These are phyloP conservation scores for Bocquillonia castaneifolia DNA, from an alignment of 441 rosid genomes.

Conservation along the genomic window DNA sequence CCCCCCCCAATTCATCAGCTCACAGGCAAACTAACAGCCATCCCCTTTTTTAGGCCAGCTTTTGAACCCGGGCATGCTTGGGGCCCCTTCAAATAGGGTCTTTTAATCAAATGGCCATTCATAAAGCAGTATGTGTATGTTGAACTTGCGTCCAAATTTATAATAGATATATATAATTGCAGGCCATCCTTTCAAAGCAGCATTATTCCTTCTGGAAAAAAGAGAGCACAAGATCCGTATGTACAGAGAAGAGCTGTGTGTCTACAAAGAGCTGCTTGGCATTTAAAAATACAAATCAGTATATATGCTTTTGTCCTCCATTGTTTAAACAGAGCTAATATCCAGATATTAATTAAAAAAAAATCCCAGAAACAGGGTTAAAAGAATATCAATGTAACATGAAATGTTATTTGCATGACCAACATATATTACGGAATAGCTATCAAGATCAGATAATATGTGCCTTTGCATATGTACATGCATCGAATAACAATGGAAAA, in stretches of 20 bases:
- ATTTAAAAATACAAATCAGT: slow-evolving; percentile 16
- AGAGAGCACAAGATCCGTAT: slow-evolving; percentile 87
- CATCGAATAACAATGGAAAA: no score
- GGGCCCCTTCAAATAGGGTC: background rate
- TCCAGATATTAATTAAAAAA: background rate
- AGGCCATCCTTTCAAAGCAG: slow-evolving; percentile 9
- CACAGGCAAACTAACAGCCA: background rate
- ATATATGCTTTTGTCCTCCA: background rate
- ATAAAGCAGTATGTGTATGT: slow-evolving; percentile 13
- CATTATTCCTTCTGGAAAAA: slow-evolving; percentile 82
- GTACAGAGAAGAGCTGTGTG: slow-evolving; percentile 96
- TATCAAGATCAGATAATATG: background rate
- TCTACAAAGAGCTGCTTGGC: slow-evolving; percentile 73
- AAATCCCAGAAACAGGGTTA: background rate
- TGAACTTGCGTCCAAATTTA: slow-evolving; percentile 31
- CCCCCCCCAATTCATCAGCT: background rate
- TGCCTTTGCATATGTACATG: no score
- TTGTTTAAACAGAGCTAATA: background rate
- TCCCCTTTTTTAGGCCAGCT: background rate
- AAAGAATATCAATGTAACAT: background rate
- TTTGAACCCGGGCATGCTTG: background rate
- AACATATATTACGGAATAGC: background rate
- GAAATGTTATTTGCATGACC: background rate
- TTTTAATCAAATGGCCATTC: background rate
- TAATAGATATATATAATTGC: slow-evolving; percentile 16